A percentile compares a stretch with the other conserved stretches of the same genome.
Conservation (phyloP, 1,284 basidiomycete species). For the Microbotryum intermedium region DNA sequence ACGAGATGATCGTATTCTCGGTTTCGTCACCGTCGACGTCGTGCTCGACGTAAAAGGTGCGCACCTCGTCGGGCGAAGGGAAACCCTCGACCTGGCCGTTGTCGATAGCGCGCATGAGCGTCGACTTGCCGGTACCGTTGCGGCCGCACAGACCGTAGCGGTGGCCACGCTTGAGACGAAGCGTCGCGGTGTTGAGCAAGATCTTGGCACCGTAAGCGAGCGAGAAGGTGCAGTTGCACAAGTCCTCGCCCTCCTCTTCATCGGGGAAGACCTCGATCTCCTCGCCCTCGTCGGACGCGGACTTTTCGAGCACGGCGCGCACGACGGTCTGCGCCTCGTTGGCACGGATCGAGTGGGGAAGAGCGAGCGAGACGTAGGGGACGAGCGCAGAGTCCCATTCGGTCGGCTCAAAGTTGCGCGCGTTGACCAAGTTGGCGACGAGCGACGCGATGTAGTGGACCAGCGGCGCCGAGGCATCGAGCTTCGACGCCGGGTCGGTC, state of each 20-base stretch:
- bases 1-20: conserved; percentile 80
- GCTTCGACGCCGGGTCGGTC: conserved; percentile 47
- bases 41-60: conserved; percentile 98
- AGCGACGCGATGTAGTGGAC: conserved; percentile 67
- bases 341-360: conserved; percentile 43
- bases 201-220: conserved; percentile 98
- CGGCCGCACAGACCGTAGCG: conserved; percentile 97
- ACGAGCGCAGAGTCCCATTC: conserved; percentile 73
- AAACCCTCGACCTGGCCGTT: conserved; percentile 88
- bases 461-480: conserved; percentile 48
- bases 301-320: conserved; percentile 80
- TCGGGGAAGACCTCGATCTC: conserved; percentile 67
- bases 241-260: conserved; percentile 93
- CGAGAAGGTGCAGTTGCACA: conserved; percentile 97
- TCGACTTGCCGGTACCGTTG: conserved; percentile 98
- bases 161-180: conserved; percentile 96
- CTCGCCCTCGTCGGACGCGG: conserved; percentile 66
- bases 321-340: conserved; percentile 62
- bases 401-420: conserved; percentile 81
- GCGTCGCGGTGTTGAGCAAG: conserved; percentile 85
- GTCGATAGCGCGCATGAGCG: conserved; percentile 60
- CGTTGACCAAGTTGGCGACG: conserved; percentile 75
- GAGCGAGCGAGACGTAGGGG: conserved; percentile 63
- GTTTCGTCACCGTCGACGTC: conserved; percentile 89
- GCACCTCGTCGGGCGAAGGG: conserved; percentile 89